Evolutionary conservation across 805 yeast species (phyloP), one percentile per base, ranked within the genome.

Genomic region (Hanseniaspora occidentalis): DNA sequence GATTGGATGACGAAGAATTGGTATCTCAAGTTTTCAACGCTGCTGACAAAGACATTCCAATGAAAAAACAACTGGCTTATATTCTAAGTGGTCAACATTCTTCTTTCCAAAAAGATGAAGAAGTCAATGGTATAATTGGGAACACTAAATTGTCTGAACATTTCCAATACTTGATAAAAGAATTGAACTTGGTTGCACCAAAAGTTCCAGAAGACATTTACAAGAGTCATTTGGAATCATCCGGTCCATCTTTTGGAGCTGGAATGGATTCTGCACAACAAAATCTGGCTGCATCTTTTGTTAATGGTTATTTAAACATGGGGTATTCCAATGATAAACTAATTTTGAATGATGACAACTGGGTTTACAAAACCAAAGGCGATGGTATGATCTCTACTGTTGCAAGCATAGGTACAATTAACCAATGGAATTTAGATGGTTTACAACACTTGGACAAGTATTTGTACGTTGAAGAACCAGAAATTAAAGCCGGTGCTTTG

Each of bases 141-240:
- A 92, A 92, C 65, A 71, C 75, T 26, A 76, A 79, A 47, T 65
- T 85, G 39, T 77, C 83, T 33, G 89, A 83, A 56, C 82, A 82
- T 62, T 92, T 75, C 66, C 65, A 70, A 37, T 85, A 85, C 59
- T 68, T 92, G 42, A 82, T 77, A 19, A 79, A 84, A 55, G 97
- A 89, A 62, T 74, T 92, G 56, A 89, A 92, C 57, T 67, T 92
- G 50, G 68, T 83, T 50, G 86, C 82, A 38, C 94, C 97, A 39
- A 84, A 84, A 58, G 81, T 83, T 22, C 98, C 98, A 10, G 96
- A 86, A 61, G 98, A 92, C 60, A 75, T 92, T 43, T 86, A 86
- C 63, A 86, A 88, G 61, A 77, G 86, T 22, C 95, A 89, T 58
- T 69, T 89, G 49, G 97, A 92, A 56, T 61, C 75, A 2, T 69